Conservation (phyloP, 495 filamentous ascomycete species). For the Corynascus novoguineensis region DNA sequence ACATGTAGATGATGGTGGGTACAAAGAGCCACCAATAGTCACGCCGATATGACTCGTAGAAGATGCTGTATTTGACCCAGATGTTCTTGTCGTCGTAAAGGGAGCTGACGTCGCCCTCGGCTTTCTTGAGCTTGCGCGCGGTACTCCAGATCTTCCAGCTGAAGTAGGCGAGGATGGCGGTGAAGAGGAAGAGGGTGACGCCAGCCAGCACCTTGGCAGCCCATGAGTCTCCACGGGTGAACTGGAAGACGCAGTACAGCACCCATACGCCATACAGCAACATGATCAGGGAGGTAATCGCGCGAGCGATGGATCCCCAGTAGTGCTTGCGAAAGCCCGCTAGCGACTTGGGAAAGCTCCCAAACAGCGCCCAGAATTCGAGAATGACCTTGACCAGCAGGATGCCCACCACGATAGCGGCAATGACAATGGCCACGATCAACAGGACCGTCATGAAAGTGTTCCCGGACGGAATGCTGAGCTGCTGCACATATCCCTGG, state of each 20-base stretch:
- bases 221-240: constrained; percentile 92
- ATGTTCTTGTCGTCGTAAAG: constrained; percentile 86
- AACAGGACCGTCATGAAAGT: constrained; percentile 95
- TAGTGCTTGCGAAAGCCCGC: constrained; percentile 89
- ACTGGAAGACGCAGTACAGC: constrained; percentile 93
- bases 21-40: constrained; percentile 97
- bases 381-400: constrained; percentile 87
- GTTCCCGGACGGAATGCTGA: constrained; percentile 79
- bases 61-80: constrained; percentile 93
- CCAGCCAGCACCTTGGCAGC: constrained; percentile 81
- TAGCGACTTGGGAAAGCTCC: constrained; percentile 74
- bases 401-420: constrained; percentile 77
- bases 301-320: constrained; percentile 82
- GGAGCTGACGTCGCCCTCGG: constrained; percentile 64
- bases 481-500: constrained; percentile 66
- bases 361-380: constrained; percentile 87
- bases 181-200: constrained; percentile 75
- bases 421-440: constrained; percentile 82
- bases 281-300: constrained; percentile 85
- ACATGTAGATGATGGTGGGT: constrained; percentile 86
- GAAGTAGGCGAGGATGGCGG: constrained; percentile 70
- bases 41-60: constrained; percentile 92
- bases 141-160: constrained; percentile 73
- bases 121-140: constrained; percentile 65
- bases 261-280: constrained; percentile 93